phyloP scores from a whole-genome alignment of 2,329 filamentous ascomycete species.

The Lasiodiplodia hormozganensis region DNA sequence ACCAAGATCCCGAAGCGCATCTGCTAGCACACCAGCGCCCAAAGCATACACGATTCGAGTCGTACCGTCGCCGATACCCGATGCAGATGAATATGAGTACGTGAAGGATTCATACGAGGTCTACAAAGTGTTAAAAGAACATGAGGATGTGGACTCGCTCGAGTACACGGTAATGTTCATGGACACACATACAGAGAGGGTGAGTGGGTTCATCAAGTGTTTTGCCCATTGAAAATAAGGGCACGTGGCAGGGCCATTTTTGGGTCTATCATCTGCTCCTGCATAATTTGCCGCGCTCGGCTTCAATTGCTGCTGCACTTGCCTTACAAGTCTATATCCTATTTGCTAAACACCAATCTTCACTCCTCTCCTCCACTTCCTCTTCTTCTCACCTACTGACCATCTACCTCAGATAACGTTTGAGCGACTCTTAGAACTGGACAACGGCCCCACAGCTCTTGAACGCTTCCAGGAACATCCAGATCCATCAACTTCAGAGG shows the following conservation, averaged over 20 bases:
- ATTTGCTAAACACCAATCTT: background rate
- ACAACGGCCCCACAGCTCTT: conserved; percentile 57
- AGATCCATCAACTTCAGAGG: conserved; percentile 3
- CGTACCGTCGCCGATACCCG: conserved; percentile 21
- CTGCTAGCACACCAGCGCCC: background rate
- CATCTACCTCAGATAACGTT: conserved; percentile 51
- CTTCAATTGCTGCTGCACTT: background rate
- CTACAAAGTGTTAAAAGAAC: conserved; percentile 49
- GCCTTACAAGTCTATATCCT: background rate
- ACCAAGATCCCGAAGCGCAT: background rate
- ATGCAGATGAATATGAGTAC: conserved; percentile 44
- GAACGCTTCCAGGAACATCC: conserved; percentile 45
- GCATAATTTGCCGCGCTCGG: too few species aligned
- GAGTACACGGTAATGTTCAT: conserved; percentile 52
- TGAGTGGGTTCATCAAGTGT: conserved; percentile 40
- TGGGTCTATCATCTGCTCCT: background rate
- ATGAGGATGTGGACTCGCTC: conserved; percentile 40
- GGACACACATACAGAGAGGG: conserved; percentile 49
- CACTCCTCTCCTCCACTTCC: background rate
- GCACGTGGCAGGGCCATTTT: background rate
- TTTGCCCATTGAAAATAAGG: too few species aligned
- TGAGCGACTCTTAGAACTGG: conserved; percentile 51
- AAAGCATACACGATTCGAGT: background rate
- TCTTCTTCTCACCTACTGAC: background rate
- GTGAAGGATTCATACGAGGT: conserved; percentile 45